phyloP scores from a whole-genome alignment of 768 basidiomycete species.

The Macrolepiota fuliginosa region DNA sequence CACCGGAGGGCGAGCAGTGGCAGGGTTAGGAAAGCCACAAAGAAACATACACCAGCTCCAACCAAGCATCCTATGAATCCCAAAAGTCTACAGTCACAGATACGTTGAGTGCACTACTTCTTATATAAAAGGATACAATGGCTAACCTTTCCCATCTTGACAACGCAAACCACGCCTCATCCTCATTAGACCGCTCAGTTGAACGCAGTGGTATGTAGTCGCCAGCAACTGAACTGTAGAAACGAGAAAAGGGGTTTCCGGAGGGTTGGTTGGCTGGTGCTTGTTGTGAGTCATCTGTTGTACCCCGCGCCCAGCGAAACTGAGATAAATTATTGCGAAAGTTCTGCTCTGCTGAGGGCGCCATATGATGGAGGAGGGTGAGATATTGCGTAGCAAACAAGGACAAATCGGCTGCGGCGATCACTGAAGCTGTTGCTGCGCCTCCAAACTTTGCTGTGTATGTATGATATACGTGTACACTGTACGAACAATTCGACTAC shows the following conservation, averaged over 20 bases:
- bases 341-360: constrained; percentile 51
- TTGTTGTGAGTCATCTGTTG: constrained; percentile 65
- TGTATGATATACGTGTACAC: no score
- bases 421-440: no score
- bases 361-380: constrained; percentile 12
- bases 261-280: constrained; percentile 31
- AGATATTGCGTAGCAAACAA: constrained; percentile 6
- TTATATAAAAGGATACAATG: background rate
- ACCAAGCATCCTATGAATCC: constrained; percentile 89
- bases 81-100: constrained; percentile 55
- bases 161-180: constrained; percentile 92
- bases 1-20: constrained; percentile 46
- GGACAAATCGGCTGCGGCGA: background rate
- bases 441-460: no score
- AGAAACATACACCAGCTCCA: constrained; percentile 92
- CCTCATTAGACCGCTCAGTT: constrained; percentile 83
- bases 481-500: no score
- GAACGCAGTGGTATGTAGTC: constrained; percentile 88
- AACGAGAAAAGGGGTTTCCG: constrained; percentile 76
- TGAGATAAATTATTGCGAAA: constrained; percentile 78
- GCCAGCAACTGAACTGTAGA: constrained; percentile 83
- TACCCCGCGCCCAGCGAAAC: constrained; percentile 82
- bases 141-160: constrained; percentile 90
- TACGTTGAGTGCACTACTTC: background rate
- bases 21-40: constrained; percentile 83